A percentile compares a stretch with the other conserved stretches of the same genome.
Conservation (phyloP, 352 stramenopile genomes). For the Phytophthora tubulina region DNA sequence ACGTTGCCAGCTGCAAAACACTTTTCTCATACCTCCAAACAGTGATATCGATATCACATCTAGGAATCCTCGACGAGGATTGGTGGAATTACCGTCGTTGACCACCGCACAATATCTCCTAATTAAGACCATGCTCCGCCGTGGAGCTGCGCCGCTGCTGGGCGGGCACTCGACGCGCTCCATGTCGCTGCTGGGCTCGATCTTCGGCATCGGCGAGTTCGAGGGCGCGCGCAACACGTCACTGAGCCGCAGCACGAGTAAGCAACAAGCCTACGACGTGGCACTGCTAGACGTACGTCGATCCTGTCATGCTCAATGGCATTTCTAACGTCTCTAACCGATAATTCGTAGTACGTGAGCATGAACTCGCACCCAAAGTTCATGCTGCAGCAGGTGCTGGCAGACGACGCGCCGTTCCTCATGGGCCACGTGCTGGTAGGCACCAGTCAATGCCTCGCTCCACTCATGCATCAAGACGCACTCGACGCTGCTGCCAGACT, state of each 20-base stretch:
- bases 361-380: slow-evolving; percentile 86
- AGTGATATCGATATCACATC: no score
- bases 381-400: slow-evolving; percentile 74
- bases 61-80: no score
- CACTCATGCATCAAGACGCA: slow-evolving; percentile 72
- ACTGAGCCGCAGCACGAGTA: slow-evolving; percentile 63
- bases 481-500: slow-evolving; percentile 58
- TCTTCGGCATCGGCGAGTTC: slow-evolving; percentile 88
- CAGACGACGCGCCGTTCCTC: slow-evolving; percentile 69
- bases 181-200: slow-evolving; percentile 75
- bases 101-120: not conserved
- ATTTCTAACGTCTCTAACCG: slow-evolving; percentile 37
- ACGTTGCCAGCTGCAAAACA: no score
- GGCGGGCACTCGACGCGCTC: slow-evolving; percentile 36
- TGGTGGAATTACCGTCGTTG: not conserved
- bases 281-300: slow-evolving; percentile 67
- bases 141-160: slow-evolving; percentile 10
- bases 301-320: not conserved
- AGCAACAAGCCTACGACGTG: slow-evolving; percentile 77
- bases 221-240: slow-evolving; percentile 72
- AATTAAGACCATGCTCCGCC: slow-evolving; percentile 21
- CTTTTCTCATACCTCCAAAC: no score
- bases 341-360: slow-evolving; percentile 62
- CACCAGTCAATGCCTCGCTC: slow-evolving; percentile 73
- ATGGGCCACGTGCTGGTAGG: slow-evolving; percentile 89